These are phyloP conservation scores for Backusella tarrabulga DNA, from an alignment of 192 early-diverging fungal species.

Conservation along the genomic window DNA sequence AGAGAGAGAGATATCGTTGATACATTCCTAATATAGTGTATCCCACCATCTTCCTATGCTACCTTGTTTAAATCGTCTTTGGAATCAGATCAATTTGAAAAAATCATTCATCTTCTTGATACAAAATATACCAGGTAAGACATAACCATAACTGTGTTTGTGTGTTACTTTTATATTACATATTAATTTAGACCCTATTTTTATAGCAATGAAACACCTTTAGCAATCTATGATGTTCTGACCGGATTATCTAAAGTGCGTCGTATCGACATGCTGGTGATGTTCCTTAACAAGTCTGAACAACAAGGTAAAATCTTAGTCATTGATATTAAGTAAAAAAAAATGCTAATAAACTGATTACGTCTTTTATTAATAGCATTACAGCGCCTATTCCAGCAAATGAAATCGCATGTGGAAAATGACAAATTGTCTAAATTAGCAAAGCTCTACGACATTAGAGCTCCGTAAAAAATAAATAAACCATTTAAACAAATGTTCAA, in stretches of 20 bases:
- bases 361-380: background rate
- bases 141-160: background rate
- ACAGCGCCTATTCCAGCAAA: background rate
- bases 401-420: background rate
- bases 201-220: constrained; percentile 9
- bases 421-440: background rate
- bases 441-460: background rate
- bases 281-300: constrained; percentile 25
- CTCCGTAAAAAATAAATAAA: background rate
- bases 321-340: background rate
- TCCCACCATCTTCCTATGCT: constrained; percentile 37
- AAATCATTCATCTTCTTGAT: constrained; percentile 40
- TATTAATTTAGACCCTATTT: background rate
- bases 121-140: constrained; percentile 30
- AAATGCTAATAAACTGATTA: background rate
- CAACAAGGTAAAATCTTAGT: constrained; percentile 21
- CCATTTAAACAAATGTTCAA: background rate
- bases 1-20: background rate
- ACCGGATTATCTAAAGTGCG: constrained; percentile 19
- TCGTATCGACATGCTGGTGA: constrained; percentile 34
- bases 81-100: constrained; percentile 49
- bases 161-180: background rate
- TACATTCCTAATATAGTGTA: constrained; percentile 30
- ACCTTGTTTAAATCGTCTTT: constrained; percentile 45
- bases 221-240: constrained; percentile 18